These are phyloP conservation scores for Chalaropsis ovoidea DNA, from an alignment of 2,329 filamentous ascomycete genomes.

Conservation along the genomic window DNA sequence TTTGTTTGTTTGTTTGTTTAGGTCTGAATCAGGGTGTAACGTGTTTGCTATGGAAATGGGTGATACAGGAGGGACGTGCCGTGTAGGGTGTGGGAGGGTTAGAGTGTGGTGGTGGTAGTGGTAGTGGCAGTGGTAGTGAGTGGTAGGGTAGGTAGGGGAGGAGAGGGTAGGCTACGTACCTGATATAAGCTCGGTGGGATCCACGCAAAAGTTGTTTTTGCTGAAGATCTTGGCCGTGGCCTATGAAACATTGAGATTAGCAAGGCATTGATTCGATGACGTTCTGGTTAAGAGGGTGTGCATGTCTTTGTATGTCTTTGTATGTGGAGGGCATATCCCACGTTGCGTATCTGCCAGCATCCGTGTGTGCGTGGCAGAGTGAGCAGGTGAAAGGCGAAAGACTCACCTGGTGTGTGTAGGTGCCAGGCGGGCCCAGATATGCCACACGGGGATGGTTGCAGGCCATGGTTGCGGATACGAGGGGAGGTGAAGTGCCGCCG, in stretches of 20 bases:
- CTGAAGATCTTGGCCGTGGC: conserved; percentile 42
- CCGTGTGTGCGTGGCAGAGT: conserved; percentile 12
- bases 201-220: conserved; percentile 39
- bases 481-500: too few species aligned
- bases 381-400: not conserved
- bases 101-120: not conserved
- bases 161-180: conserved; percentile 30
- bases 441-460: conserved; percentile 35
- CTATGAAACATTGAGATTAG: conserved; percentile 29
- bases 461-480: conserved; percentile 28
- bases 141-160: not conserved
- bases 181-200: conserved; percentile 44
- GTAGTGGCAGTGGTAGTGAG: not conserved
- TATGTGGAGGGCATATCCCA: conserved; percentile 24
- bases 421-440: conserved; percentile 42
- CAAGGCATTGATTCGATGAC: not conserved
- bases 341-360: conserved; percentile 17
- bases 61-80: not conserved
- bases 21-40: not conserved
- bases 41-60: conserved; percentile 8
- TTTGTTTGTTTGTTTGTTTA: not conserved
- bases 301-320: not conserved
- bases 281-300: not conserved
- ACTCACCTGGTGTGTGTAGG: conserved; percentile 44
- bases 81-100: not conserved